Evolutionary conservation across 2,329 filamentous ascomycete genomes (phyloP), one percentile per base, ranked within the genome.

Genomic region (Ophiostoma quercus): DNA sequence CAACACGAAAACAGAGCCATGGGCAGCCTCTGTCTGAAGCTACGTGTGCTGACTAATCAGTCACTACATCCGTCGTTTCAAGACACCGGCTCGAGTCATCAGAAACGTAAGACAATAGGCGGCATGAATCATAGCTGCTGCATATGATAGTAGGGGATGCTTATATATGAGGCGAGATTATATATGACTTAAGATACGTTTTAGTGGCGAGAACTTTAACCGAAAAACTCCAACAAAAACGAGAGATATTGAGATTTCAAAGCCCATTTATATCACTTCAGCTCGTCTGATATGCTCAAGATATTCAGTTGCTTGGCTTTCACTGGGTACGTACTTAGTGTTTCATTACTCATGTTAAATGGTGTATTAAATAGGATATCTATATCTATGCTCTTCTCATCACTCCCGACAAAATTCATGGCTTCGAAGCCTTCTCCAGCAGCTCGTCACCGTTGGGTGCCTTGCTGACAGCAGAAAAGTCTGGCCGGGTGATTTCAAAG

Each of bases 401-500:
- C 8, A 25, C 16, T n/a, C 16, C 57, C 19, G 12, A 22, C 32
- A n/a, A 7, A 16, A 25, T 3, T 32, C 22, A 71, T 14, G 68
- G 57, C 60, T 67, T 66, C 16, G 62, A 65, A 39, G 73, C 72
- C 54, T 71, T 71, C 47, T 71, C 37, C 3, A 73, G 57, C 2
- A 74, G 71, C 63, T 72, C 71, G 2, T 74, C 37, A n/a, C 25
- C 66, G 12, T 73, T 82, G 0, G 80, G 80, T 19, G 80, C 80
- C 14, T 81, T 69, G 69, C 84, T 80, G 74, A 73, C 68, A 2
- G 80, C 79, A 34, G 81, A 78, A 71, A 83, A 89, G 70, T 84
- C 83, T 0, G 84, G 88, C 57, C 90, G 82, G 6, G 84, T 86
- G 32, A 97, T 79, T 82, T 97, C 93, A 34, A 92, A 80, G 0